phyloP scores from a whole-genome alignment of 2,329 filamentous ascomycete species.

The Botrytis fragariae region DNA sequence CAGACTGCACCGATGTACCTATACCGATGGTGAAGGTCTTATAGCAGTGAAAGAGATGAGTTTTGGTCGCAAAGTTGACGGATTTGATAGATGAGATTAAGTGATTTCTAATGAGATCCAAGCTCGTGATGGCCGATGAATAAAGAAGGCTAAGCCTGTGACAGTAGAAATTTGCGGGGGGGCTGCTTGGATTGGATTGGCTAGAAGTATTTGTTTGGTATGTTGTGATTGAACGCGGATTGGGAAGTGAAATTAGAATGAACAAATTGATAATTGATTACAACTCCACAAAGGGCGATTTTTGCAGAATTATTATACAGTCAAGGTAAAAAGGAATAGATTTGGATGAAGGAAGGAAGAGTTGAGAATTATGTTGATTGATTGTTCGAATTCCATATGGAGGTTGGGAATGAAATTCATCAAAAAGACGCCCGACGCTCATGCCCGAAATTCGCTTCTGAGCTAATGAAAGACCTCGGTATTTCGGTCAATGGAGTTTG shows the following conservation, averaged over 20 bases:
- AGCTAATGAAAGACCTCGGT: slow-evolving; percentile 4
- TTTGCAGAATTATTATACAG: neutral
- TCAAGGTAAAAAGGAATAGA: neutral
- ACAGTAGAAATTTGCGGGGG: slow-evolving; percentile 4
- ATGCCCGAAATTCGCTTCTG: neutral
- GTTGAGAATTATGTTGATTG: neutral
- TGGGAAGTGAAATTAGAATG: neutral
- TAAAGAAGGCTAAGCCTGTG: slow-evolving; percentile 7
- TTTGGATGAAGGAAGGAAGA: neutral
- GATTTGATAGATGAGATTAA: neutral
- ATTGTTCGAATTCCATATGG: neutral
- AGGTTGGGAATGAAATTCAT: slow-evolving; percentile 12
- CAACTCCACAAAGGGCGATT: neutral
- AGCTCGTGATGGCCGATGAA: slow-evolving; percentile 1
- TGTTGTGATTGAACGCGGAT: neutral
- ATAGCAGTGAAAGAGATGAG: neutral
- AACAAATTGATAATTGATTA: neutral
- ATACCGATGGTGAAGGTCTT: neutral
- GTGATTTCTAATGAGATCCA: slow-evolving; percentile 11
- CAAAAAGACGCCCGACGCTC: slow-evolving; percentile 3
- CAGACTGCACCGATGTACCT: neutral
- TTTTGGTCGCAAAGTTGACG: slow-evolving; percentile 2
- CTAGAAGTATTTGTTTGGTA: neutral
- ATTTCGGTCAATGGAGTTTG: neutral
- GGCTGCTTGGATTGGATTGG: neutral